Percentiles rank a stretch among this genome's conserved stretches.
phyloP scores from a whole-genome alignment of 73 alveolate species.

The Blepharisma japonicum region DNA sequence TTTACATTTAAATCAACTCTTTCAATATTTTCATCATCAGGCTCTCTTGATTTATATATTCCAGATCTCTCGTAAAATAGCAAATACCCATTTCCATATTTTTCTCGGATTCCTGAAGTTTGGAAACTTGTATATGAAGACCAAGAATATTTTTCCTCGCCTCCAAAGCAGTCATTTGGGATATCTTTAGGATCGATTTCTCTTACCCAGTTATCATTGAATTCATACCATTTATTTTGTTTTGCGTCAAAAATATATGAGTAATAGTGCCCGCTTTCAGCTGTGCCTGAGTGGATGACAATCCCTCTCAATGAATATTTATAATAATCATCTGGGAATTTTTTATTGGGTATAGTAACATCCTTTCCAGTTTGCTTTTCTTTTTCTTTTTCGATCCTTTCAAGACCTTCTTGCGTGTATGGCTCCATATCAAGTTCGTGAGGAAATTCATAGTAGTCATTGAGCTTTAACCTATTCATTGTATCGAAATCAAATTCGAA shows the following conservation, averaged over 20 bases:
- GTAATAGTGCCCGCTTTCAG: slow-evolving; percentile 98
- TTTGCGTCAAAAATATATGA: slow-evolving; percentile 61
- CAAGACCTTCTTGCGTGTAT: slow-evolving; percentile 91
- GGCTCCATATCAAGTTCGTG: slow-evolving; percentile 87
- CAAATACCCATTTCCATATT: slow-evolving; percentile 87
- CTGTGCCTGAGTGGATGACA: slow-evolving; percentile 95
- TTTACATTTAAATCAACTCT: neutral
- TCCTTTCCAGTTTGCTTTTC: slow-evolving; percentile 63
- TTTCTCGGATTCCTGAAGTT: slow-evolving; percentile 27
- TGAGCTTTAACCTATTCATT: slow-evolving; percentile 85
- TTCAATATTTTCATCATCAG: neutral
- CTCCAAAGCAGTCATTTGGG: slow-evolving; percentile 94
- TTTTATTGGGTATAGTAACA: slow-evolving; percentile 34
- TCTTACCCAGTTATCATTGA: slow-evolving; percentile 56
- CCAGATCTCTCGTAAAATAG: slow-evolving; percentile 85
- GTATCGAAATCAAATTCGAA: slow-evolving; percentile 94
- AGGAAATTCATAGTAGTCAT: slow-evolving; percentile 97
- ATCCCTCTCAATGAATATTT: slow-evolving; percentile 87
- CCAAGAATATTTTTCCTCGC: slow-evolving; percentile 56
- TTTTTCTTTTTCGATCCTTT: slow-evolving; percentile 66
- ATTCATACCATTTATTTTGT: slow-evolving; percentile 52
- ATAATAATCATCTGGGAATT: slow-evolving; percentile 74
- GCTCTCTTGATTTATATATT: neutral
- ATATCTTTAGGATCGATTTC: slow-evolving; percentile 76
- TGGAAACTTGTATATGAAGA: slow-evolving; percentile 20